Percentiles rank a stretch among this genome's conserved stretches.
These are phyloP conservation scores for Capsella rubella DNA, from an alignment of 441 rosid species.

Conservation along the genomic window DNA sequence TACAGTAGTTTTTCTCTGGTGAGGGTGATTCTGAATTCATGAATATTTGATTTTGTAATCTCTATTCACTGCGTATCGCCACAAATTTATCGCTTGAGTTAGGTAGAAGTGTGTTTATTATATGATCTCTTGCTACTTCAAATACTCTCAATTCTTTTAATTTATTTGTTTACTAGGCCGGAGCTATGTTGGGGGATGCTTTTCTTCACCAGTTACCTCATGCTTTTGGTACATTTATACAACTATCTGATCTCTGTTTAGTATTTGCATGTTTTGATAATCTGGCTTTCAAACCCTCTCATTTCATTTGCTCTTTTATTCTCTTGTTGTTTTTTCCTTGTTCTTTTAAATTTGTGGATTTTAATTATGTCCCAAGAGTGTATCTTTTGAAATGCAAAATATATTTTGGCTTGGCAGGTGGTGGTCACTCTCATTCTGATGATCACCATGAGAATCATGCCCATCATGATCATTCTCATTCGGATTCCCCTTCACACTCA, in stretches of 20 bases:
- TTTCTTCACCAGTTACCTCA: constrained; percentile 98
- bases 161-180: constrained; percentile 66
- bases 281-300: neutral
- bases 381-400: neutral
- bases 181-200: constrained; percentile 99
- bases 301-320: neutral
- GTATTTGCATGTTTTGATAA: constrained; percentile 7
- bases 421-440: constrained; percentile 74
- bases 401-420: constrained; percentile 60
- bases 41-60: neutral
- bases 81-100: neutral
- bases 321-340: neutral
- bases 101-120: neutral
- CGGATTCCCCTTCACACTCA: constrained; percentile 60
- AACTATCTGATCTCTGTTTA: constrained; percentile 11
- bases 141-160: constrained; percentile 24
- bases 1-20: constrained; percentile 9
- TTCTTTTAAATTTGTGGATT: neutral
- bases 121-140: constrained; percentile 1
- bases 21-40: neutral
- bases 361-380: neutral
- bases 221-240: constrained; percentile 83
- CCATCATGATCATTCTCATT: constrained; percentile 55
- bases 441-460: constrained; percentile 58
- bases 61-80: neutral